Conservation (phyloP, 225 moss, liverwort and hornwort genomes). For the Asterella californica region DNA sequence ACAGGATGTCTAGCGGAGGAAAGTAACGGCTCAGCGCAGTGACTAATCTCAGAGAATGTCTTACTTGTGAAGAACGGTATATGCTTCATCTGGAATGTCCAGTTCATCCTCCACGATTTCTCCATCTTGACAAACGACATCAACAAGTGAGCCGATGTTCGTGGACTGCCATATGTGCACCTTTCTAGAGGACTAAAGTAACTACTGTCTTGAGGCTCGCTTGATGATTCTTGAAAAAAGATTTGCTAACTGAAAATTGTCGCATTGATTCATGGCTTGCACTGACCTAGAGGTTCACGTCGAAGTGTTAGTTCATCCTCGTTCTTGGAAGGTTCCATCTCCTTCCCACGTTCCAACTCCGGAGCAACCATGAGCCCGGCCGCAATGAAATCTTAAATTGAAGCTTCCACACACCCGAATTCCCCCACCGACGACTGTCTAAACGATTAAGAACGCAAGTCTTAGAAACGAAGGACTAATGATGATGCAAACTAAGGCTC, state of each 20-base stretch:
- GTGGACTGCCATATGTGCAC: not conserved
- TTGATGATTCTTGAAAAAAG: not conserved
- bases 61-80: conserved; percentile 42
- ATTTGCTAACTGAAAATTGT: too few species aligned
- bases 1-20: not conserved
- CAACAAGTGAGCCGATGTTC: not conserved
- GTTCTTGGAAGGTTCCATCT: conserved; percentile 22
- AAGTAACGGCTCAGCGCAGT: not conserved
- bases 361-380: conserved; percentile 15
- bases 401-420: not conserved
- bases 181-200: not conserved
- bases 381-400: not conserved
- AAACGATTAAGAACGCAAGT: not conserved
- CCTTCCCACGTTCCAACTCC: conserved; percentile 10
- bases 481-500: not conserved
- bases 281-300: conserved; percentile 10
- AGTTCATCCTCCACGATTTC: conserved; percentile 21
- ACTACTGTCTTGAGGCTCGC: not conserved
- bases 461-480: not conserved
- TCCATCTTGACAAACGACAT: conserved; percentile 17
- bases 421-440: not conserved
- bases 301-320: not conserved
- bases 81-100: conserved; percentile 43
- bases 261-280: not conserved
- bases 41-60: not conserved